phyloP scores from a whole-genome alignment of 129 eudicot species.

The Flaveria linearis region DNA sequence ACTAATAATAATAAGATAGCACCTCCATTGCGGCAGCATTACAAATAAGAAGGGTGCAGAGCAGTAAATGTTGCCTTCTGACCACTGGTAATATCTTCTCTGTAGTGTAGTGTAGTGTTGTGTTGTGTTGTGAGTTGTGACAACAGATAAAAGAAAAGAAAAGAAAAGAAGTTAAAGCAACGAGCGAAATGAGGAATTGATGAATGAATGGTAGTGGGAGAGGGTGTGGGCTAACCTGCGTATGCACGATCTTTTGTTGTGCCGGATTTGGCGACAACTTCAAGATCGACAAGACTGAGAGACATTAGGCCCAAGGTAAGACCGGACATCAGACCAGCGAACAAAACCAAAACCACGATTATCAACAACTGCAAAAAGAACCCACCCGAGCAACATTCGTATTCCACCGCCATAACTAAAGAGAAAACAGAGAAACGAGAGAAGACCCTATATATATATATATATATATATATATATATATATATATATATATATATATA shows the following conservation, averaged over 20 bases:
- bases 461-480: too few relatives aligned
- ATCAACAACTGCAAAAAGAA: conserved; percentile 57
- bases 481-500: too few relatives aligned
- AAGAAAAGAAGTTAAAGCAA: too few relatives aligned
- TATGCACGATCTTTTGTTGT: conserved; percentile 64
- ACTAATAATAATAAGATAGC: not conserved
- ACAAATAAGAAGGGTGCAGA: conserved; percentile 87
- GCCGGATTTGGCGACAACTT: conserved; percentile 87
- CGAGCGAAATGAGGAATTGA: too few relatives aligned
- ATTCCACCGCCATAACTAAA: conserved; percentile 62
- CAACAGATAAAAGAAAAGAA: too few relatives aligned
- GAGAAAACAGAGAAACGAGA: too few relatives aligned
- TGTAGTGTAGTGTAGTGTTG: conserved; percentile 22
- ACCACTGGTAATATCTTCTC: conserved; percentile 93
- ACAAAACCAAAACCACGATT: conserved; percentile 54
- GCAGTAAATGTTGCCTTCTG: conserved; percentile 77
- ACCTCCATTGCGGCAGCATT: conserved; percentile 99
- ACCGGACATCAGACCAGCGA: conserved; percentile 95
- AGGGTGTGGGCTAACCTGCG: conserved; percentile 51
- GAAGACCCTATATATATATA: too few relatives aligned
- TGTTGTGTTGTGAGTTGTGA: too few relatives aligned
- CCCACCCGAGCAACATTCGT: conserved; percentile 52
- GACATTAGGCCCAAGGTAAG: conserved; percentile 96
- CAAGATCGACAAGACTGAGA: conserved; percentile 89
- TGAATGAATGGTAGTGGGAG: too few relatives aligned